Evolutionary conservation across 495 filamentous ascomycete genomes (phyloP), one percentile per base, ranked within the genome.

Genomic region (Ramalina intermedia): DNA sequence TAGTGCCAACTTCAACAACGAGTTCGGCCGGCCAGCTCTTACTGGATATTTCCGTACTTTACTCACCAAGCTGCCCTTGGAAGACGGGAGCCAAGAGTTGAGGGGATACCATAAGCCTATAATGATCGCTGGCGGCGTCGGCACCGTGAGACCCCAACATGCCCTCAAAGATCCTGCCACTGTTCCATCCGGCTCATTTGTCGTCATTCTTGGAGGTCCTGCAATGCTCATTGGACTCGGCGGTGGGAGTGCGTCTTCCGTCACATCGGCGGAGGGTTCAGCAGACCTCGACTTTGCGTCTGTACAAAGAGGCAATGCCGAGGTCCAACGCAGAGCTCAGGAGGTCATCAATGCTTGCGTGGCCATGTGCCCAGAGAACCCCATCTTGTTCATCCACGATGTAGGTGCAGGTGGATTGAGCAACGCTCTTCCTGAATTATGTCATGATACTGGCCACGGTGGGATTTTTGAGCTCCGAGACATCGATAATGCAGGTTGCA

Each of bases 61-160:
- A 3, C 73, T 90, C 18, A 82, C 75, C 20, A 70, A 79, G 37
- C 73, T 82, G 40, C 67, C 78, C 43, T 64, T 74, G 16, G 71
- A 68, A n/a, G 74, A 75, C 47, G 77, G 75, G 29, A 68, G 71
- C 41, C 69, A 72, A 3, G 90, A 98, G 43, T 67, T 85, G 43
- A 72, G 93, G 55, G 91, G 91, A 14, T 98, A 94, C 57, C 90
- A 96, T 69, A 98, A 98, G 67, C 91, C 91, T 6, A 96, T 98
- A 63, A 95, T 98, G 88, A 82, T 98, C 69, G 91, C 93, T 48
- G 93, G 91, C 52, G 91, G 93, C 60, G 75, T 95, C 40, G 93
- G 91, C 35, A 94, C 85, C n/a, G 89, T 96, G n/a, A 66, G 93
- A 49, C 90, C 91, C 1, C 80, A 89, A 57, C 84, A 95, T 63